phyloP scores from a whole-genome alignment of 306 rosid genomes.

The Adenanthera pavonina region DNA sequence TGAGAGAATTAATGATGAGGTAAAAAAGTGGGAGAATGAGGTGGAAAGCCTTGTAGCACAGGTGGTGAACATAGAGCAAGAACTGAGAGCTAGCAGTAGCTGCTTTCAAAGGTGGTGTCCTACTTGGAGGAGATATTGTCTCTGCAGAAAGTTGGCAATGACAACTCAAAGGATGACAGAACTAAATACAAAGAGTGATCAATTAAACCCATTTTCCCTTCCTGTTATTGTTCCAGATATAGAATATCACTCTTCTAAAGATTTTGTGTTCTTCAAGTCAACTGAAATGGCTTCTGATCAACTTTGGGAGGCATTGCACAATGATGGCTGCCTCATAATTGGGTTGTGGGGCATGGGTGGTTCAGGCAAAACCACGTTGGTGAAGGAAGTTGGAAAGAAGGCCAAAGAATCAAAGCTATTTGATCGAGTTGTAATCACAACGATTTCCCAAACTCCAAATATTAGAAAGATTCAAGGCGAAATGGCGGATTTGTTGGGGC shows the following conservation, averaged over 20 bases:
- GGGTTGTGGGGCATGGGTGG: neutral
- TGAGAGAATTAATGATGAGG: neutral
- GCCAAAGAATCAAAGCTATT: neutral
- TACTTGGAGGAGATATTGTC: neutral
- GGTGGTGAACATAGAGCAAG: neutral
- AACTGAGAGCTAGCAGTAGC: neutral
- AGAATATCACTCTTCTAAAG: neutral
- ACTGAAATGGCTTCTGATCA: neutral
- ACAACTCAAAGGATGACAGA: neutral
- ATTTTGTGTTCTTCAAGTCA: neutral
- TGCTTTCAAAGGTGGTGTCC: conserved; percentile 7
- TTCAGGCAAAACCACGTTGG: neutral
- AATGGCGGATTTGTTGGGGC: neutral
- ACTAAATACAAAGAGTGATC: neutral
- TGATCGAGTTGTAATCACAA: neutral
- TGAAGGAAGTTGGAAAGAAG: neutral
- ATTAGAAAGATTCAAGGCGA: neutral
- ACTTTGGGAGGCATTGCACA: neutral
- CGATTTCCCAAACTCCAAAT: neutral
- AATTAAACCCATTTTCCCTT: neutral
- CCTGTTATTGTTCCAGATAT: neutral
- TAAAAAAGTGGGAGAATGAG: neutral
- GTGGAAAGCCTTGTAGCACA: neutral
- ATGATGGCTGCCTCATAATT: neutral
- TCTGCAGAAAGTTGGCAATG: neutral